phyloP scores from a whole-genome alignment of 2,329 filamentous ascomycete genomes.

The Aspergillus latus region DNA sequence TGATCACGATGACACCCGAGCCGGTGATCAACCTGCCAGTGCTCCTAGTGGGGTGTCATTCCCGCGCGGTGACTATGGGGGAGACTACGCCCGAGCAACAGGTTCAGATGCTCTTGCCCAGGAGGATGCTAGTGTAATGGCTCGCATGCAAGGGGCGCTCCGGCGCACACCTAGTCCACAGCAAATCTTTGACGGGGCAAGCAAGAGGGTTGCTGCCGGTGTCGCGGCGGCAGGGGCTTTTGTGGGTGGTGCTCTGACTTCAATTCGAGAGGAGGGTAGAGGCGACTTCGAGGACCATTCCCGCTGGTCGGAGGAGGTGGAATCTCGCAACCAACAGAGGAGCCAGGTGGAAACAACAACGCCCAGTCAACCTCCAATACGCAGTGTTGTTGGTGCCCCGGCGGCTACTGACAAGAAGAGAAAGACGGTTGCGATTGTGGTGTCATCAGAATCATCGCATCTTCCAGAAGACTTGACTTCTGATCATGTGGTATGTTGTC shows the following conservation, averaged over 20 bases:
- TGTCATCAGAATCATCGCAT: constrained; percentile 71
- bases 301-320: constrained; percentile 88
- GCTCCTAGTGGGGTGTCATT: constrained; percentile 27
- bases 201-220: constrained; percentile 76
- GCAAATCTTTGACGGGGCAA: constrained; percentile 81
- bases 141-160: constrained; percentile 77
- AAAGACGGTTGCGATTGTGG: constrained; percentile 82
- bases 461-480: constrained; percentile 60
- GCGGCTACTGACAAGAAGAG: constrained; percentile 49
- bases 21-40: constrained; percentile 28
- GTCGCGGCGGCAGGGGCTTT: constrained; percentile 79
- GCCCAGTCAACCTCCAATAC: constrained; percentile 34
- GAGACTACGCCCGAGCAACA: constrained; percentile 36
- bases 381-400: constrained; percentile 34
- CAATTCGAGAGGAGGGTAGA: constrained; percentile 81
- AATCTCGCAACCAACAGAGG: constrained; percentile 55
- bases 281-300: constrained; percentile 80
- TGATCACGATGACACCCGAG: constrained; percentile 56
- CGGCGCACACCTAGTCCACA: constrained; percentile 82
- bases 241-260: constrained; percentile 76
- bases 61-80: constrained; percentile 30
- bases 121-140: constrained; percentile 63
- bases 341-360: constrained; percentile 26
- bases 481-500: constrained; percentile 74
- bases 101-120: constrained; percentile 34